Evolutionary conservation across 305 asterid genomes (phyloP).

Genomic region (Solanum hybrid): DNA sequence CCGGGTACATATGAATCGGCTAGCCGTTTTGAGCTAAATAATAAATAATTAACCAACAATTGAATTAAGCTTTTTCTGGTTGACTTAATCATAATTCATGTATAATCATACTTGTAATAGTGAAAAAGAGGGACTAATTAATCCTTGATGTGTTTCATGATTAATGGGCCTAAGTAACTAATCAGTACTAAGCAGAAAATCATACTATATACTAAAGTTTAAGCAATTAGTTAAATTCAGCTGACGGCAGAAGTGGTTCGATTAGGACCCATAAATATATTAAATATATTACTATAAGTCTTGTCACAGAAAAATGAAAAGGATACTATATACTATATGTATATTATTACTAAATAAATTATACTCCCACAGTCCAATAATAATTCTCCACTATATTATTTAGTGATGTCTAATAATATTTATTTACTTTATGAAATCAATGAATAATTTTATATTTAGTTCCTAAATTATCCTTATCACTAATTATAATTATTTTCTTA

Average conservation of each 20-base stretch:
- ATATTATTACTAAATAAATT: background rate
- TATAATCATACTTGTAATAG: background rate
- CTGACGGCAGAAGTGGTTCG: conserved; percentile 67
- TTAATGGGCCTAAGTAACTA: conserved; percentile 26
- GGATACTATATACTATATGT: background rate
- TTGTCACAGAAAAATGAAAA: conserved; percentile 17
- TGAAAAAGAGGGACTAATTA: conserved; percentile 1
- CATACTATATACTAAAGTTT: conserved; percentile 5
- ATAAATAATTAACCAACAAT: background rate
- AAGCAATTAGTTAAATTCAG: conserved; percentile 22
- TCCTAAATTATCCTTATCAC: too few relatives aligned
- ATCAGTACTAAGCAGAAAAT: conserved; percentile 25
- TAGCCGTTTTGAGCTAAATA: background rate
- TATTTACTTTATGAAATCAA: too few relatives aligned
- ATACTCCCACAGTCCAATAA: background rate
- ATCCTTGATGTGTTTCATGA: conserved; percentile 20
- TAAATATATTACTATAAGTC: conserved; percentile 1
- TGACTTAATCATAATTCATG: conserved; percentile 22
- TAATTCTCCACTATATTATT: too few relatives aligned
- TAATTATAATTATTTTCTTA: too few relatives aligned
- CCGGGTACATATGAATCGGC: background rate
- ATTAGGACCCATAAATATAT: conserved; percentile 39
- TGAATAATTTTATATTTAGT: too few relatives aligned
- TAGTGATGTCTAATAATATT: rapidly evolving
- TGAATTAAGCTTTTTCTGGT: background rate